Evolutionary conservation across 1,284 basidiomycete genomes (phyloP), one percentile per base, ranked within the genome.

Genomic region (Ustilago loliicola): DNA sequence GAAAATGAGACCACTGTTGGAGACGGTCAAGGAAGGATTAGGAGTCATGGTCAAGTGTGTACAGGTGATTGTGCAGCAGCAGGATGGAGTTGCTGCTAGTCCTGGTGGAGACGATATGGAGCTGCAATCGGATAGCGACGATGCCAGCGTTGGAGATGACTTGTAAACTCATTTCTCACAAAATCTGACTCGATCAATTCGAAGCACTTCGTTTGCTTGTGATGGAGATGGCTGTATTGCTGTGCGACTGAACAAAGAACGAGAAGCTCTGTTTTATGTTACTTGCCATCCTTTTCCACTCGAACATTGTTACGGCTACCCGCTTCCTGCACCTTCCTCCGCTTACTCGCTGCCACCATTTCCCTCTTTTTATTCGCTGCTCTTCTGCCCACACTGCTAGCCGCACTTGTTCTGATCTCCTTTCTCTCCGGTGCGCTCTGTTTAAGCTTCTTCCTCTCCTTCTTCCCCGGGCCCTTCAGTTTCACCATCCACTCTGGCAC

Each of bases 361-460:
- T 83, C 81, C 42, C 64, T 78, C 34, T 74, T 42, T 58, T 64
- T 77, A 53, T 77, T 76, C 23, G 81, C 81, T 52, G 72, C 23
- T 27, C 78, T 66, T 19, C 81, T 71, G 6, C 82, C 82, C 5
- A 83, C 40, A 67, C 78, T 80, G 34, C 62, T 72, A 0, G 82
- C 83, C 1, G 80, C 78, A 23, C 80, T 83, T 5, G 74, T 79
- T n/a, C 72, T 61, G 45, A 84, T 80, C 51, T 79, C 68, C 58
- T 80, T 72, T 21, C 95, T 91, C 87, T 93, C 92, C 3, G 93
- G 89, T 0, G 90, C 89, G 42, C 85, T 87, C 87, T 92, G 93
- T 62, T 93, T 93, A 90, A 98, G 92, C 83, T 91, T 89, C 80
- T 90, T 91, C 80, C 93, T 92, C 86, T 93, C 93, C 89, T 96